These are phyloP conservation scores for Cicer judaicum DNA, from an alignment of 306 rosid genomes.

Conservation along the genomic window DNA sequence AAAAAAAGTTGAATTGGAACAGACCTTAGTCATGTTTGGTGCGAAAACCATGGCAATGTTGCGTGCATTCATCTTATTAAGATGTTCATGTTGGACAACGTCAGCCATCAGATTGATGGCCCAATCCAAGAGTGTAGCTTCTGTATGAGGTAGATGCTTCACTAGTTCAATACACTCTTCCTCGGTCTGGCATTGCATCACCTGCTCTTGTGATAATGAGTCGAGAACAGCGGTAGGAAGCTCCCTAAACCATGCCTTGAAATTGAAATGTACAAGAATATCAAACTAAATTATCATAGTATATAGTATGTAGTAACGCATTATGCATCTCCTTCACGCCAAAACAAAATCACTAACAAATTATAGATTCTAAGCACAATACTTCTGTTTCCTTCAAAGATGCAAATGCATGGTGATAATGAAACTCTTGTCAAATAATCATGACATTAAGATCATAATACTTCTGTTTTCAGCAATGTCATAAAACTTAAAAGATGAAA, in stretches of 20 bases:
- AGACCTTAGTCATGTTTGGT: slow-evolving; percentile 96
- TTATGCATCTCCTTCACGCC: not conserved
- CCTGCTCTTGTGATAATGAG: slow-evolving; percentile 72
- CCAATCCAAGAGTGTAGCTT: slow-evolving; percentile 86
- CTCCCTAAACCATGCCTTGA: slow-evolving; percentile 93
- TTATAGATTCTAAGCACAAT: not conserved
- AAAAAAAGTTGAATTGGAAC: slow-evolving; percentile 15
- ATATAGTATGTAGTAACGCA: not conserved
- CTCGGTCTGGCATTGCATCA: slow-evolving; percentile 79
- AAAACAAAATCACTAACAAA: slow-evolving; percentile 14
- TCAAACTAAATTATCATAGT: slow-evolving; percentile 35
- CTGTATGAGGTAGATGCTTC: slow-evolving; percentile 69
- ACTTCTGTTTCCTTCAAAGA: not conserved
- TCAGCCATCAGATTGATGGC: slow-evolving; percentile 93
- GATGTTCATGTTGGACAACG: slow-evolving; percentile 75
- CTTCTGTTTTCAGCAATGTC: not conserved
- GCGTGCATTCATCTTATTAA: slow-evolving; percentile 89
- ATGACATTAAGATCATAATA: slow-evolving; percentile 5
- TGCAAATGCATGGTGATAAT: not conserved
- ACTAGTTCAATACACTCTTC: slow-evolving; percentile 73
- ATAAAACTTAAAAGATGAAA: not conserved
- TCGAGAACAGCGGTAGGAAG: slow-evolving; percentile 81
- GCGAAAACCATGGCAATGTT: slow-evolving; percentile 97
- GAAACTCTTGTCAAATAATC: not conserved
- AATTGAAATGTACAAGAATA: slow-evolving; percentile 44